These are phyloP conservation scores for Tricholoma bakamatsutake DNA, from an alignment of 768 basidiomycete species.

Conservation along the genomic window DNA sequence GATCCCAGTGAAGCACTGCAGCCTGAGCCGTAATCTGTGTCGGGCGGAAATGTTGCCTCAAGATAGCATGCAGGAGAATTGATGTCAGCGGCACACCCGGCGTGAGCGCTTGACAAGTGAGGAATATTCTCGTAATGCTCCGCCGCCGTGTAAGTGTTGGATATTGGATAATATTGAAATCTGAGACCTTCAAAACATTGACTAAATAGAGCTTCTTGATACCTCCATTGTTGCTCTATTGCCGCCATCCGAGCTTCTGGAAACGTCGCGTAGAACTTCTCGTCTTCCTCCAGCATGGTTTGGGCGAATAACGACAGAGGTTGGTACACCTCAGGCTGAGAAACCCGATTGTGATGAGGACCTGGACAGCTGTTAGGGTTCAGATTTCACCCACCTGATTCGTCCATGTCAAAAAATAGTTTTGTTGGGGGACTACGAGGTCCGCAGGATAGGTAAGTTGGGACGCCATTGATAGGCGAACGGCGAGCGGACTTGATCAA, in stretches of 20 bases:
- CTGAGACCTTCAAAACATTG: neutral
- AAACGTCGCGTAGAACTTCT: constrained; percentile 15
- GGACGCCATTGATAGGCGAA: neutral
- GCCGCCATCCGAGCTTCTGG: constrained; percentile 11
- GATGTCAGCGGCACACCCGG: neutral
- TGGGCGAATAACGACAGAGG: constrained; percentile 11
- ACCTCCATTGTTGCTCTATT: constrained; percentile 9
- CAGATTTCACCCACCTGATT: neutral
- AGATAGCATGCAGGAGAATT: too few species aligned
- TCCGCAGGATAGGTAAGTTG: neutral
- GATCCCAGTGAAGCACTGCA: neutral
- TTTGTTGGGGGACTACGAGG: neutral
- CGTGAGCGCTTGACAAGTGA: neutral
- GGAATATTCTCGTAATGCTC: neutral
- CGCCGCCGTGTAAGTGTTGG: neutral
- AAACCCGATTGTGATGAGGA: neutral
- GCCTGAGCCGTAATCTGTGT: neutral
- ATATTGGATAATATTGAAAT: neutral
- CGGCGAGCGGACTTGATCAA: too few species aligned
- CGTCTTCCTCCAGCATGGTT: constrained; percentile 14
- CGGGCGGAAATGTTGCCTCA: neutral
- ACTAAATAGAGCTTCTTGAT: neutral
- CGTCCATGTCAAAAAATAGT: neutral
- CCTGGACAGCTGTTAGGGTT: neutral
- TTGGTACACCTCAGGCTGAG: neutral